A percentile compares a stretch with the other conserved stretches of the same genome.
Conservation (phyloP, 192 early-diverging fungal genomes). For the Rhizophagus sp. region DNA sequence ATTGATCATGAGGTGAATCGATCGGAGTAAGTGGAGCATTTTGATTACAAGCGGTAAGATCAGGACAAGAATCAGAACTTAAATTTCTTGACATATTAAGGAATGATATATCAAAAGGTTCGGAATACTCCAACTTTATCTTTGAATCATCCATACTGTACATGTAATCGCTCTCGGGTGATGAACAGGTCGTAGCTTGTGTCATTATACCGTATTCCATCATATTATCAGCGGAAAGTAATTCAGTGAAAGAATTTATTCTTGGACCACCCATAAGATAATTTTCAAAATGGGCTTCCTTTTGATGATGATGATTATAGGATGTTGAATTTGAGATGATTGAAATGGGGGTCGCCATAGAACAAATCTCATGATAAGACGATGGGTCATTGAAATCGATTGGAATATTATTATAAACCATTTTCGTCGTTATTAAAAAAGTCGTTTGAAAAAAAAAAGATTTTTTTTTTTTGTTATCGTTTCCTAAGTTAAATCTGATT, state of each 20-base stretch:
- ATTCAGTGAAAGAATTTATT: slow-evolving; percentile 8
- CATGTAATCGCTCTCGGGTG: neutral
- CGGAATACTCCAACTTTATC: slow-evolving; percentile 14
- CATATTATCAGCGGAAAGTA: neutral
- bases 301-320: neutral
- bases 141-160: neutral
- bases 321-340: neutral
- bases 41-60: slow-evolving; percentile 9
- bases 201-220: neutral
- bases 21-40: neutral
- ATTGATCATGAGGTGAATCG: slow-evolving; percentile 23
- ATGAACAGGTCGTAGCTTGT: neutral
- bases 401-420: no score
- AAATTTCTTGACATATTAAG: slow-evolving; percentile 13
- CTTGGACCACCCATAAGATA: neutral
- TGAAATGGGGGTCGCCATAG: no score
- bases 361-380: no score
- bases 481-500: no score
- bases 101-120: neutral
- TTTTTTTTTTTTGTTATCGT: no score
- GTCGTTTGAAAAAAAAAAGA: no score
- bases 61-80: neutral
- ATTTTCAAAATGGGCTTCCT: neutral
- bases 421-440: no score
- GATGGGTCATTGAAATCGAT: no score